Evolutionary conservation across 495 filamentous ascomycete genomes (phyloP).

Genomic region (Rusavskia elegans): DNA sequence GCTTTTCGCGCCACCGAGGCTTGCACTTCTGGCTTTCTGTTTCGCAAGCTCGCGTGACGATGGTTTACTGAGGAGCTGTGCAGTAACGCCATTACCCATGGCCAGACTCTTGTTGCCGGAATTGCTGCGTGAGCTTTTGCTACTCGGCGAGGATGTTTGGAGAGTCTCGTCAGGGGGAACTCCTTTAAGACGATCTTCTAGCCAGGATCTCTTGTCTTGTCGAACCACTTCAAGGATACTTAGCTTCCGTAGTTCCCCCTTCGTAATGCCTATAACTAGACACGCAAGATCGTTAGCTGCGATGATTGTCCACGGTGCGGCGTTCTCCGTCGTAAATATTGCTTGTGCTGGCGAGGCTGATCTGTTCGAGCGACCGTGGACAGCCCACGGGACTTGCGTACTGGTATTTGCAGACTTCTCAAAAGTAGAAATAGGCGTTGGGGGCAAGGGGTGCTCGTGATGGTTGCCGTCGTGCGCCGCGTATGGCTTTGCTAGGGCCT

Average conservation of each 20-base stretch:
- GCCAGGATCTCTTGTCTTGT: conserved; percentile 72
- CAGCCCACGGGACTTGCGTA: conserved; percentile 19
- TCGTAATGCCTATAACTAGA: conserved; percentile 87
- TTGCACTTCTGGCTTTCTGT: conserved; percentile 22
- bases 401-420: conserved; percentile 20
- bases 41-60: conserved; percentile 44
- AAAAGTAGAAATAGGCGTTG: conserved; percentile 21
- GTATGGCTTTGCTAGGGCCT: conserved; percentile 77
- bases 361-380: conserved; percentile 75
- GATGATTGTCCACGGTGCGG: conserved; percentile 84
- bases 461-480: conserved; percentile 11
- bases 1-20: conserved; percentile 32
- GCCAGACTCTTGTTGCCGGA: conserved; percentile 38
- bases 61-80: conserved; percentile 73
- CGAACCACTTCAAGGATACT: conserved; percentile 91
- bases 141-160: conserved; percentile 25
- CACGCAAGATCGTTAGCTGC: conserved; percentile 96
- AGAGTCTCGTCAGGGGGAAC: conserved; percentile 21
- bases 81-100: conserved; percentile 67
- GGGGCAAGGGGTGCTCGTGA: conserved; percentile 28
- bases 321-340: conserved; percentile 84
- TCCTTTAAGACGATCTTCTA: conserved; percentile 67
- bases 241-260: conserved; percentile 83
- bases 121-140: conserved; percentile 23
- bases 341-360: conserved; percentile 87